These are phyloP conservation scores for Phoma herbarum DNA, from an alignment of 2,329 filamentous ascomycete species.

Conservation along the genomic window DNA sequence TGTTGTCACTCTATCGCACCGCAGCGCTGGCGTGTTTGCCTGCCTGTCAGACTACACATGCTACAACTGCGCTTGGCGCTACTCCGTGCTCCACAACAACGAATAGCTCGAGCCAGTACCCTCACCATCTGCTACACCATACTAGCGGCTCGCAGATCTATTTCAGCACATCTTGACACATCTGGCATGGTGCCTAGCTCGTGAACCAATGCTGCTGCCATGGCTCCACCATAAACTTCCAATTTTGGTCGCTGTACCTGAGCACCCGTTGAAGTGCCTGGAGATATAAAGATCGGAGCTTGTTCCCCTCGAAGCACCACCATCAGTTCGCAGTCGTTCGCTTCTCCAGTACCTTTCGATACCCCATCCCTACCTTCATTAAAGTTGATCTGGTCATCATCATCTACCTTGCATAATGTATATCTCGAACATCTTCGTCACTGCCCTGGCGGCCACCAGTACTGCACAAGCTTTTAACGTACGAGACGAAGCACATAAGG, in stretches of 20 bases:
- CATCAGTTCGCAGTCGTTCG: constrained; percentile 25
- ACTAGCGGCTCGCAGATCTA: constrained; percentile 27
- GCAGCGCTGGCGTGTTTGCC: constrained; percentile 23
- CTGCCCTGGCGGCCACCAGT: constrained; percentile 38
- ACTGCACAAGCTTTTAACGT: constrained; percentile 38
- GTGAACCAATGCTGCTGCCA: constrained; percentile 19
- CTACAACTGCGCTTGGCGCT: constrained; percentile 25
- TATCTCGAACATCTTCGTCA: constrained; percentile 40
- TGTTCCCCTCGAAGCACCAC: constrained; percentile 14
- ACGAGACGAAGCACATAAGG: constrained; percentile 28
- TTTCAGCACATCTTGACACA: constrained; percentile 19
- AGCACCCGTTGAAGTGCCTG: constrained; percentile 7
- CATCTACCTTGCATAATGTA: constrained; percentile 43
- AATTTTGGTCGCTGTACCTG: constrained; percentile 29
- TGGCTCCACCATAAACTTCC: constrained; percentile 18
- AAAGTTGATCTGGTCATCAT: constrained; percentile 8
- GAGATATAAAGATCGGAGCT: constrained; percentile 33
- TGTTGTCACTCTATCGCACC: constrained; percentile 7
- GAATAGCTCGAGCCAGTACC: constrained; percentile 23
- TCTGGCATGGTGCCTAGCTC: constrained; percentile 21
- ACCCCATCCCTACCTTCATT: constrained; percentile 20
- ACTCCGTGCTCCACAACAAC: constrained; percentile 25
- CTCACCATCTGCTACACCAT: constrained; percentile 31
- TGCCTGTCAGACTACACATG: constrained; percentile 28
- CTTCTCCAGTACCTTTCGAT: constrained; percentile 15